Evolutionary conservation across 208 protist species (phyloP).

Genomic region (Trichomonas tenax): DNA sequence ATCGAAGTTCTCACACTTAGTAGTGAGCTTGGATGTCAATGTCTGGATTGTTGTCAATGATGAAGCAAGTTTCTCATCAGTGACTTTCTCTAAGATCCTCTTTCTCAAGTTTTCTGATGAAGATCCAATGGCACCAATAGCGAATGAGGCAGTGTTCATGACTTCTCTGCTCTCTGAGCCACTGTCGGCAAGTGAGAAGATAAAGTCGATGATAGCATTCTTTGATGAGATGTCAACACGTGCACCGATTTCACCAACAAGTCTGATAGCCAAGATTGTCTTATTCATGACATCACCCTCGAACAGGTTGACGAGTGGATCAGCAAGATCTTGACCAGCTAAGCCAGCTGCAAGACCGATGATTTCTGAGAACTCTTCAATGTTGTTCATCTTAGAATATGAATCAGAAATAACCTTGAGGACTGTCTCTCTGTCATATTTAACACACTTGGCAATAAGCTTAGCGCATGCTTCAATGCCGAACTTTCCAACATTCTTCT

Average conservation of each 20-base stretch:
- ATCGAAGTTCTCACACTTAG: background rate
- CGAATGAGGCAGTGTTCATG: background rate
- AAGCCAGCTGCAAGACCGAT: background rate
- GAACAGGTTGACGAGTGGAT: background rate
- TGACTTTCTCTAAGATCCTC: background rate
- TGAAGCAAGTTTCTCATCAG: background rate
- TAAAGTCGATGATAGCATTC: background rate
- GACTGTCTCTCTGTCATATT: background rate
- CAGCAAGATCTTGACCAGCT: background rate
- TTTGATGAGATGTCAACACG: background rate
- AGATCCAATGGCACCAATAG: background rate
- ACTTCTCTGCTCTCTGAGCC: background rate
- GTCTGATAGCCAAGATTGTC: background rate
- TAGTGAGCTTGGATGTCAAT: background rate
- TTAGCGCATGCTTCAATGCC: background rate
- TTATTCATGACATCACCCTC: background rate
- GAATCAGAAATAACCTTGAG: background rate
- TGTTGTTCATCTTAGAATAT: background rate
- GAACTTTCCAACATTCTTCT: background rate
- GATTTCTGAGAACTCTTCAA: background rate
- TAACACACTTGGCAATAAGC: background rate
- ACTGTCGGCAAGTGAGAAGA: background rate
- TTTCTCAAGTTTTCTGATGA: background rate
- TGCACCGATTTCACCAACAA: background rate
- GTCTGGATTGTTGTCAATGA: background rate